phyloP scores from a whole-genome alignment of 1,139 yeast genomes.

The Kodamaea suecica region DNA sequence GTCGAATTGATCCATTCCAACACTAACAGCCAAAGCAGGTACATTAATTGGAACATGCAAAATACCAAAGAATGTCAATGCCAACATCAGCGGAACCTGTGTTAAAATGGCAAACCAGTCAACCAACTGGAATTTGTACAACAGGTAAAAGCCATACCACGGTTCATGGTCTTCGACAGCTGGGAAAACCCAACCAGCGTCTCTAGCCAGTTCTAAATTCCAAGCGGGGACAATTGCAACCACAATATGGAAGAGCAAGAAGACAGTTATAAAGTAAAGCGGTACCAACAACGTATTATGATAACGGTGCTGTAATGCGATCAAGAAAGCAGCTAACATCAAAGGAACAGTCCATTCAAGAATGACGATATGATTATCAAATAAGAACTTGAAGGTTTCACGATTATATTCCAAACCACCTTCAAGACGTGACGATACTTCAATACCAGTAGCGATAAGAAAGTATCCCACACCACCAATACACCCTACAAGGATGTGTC shows the following conservation, averaged over 20 bases:
- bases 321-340: slow-evolving; percentile 54
- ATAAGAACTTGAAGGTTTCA: slow-evolving; percentile 51
- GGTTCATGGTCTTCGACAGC: slow-evolving; percentile 67
- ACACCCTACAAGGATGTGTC: slow-evolving; percentile 94
- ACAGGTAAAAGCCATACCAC: slow-evolving; percentile 81
- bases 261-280: slow-evolving; percentile 68
- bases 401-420: slow-evolving; percentile 68
- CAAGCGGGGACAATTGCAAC: slow-evolving; percentile 65
- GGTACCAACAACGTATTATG: slow-evolving; percentile 83
- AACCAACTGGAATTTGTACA: slow-evolving; percentile 67
- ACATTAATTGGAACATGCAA: slow-evolving; percentile 96
- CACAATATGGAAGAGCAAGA: slow-evolving; percentile 63
- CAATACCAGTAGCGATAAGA: slow-evolving; percentile 83
- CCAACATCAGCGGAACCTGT: slow-evolving; percentile 90
- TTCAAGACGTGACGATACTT: slow-evolving; percentile 76
- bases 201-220: slow-evolving; percentile 59
- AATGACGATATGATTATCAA: slow-evolving; percentile 37
- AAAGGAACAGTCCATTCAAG: slow-evolving; percentile 77
- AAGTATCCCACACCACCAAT: slow-evolving; percentile 98
- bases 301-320: slow-evolving; percentile 58
- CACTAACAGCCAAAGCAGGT: slow-evolving; percentile 91
- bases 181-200: slow-evolving; percentile 80
- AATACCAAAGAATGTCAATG: slow-evolving; percentile 91
- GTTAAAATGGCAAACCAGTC: slow-evolving; percentile 67
- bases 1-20: slow-evolving; percentile 81